Conservation (phyloP, 1,284 basidiomycete species). For the Microbotryum scabiosae region DNA sequence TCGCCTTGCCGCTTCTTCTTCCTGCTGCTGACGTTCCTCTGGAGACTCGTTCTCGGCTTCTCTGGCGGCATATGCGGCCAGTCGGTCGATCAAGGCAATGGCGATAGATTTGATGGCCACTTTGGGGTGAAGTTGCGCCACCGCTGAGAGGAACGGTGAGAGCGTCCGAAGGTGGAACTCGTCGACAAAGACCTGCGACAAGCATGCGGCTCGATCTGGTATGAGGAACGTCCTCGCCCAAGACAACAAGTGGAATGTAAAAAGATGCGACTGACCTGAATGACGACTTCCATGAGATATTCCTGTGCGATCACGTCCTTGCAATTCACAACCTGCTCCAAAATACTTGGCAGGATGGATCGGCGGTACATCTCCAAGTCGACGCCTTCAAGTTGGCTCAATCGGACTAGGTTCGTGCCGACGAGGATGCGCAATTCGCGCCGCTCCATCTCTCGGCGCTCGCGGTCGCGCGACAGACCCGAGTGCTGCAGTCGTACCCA, state of each 20-base stretch:
- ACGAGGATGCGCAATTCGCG: conserved; percentile 86
- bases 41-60: conserved; percentile 89
- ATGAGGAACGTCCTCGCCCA: not conserved
- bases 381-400: conserved; percentile 87
- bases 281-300: conserved; percentile 96
- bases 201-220: not conserved
- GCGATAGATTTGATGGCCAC: conserved; percentile 96
- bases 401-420: conserved; percentile 86
- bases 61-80: conserved; percentile 84
- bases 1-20: conserved; percentile 77
- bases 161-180: conserved; percentile 91
- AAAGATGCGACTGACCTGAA: conserved; percentile 55
- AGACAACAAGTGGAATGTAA: not conserved
- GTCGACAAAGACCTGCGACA: conserved; percentile 75
- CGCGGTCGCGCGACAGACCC: conserved; percentile 86
- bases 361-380: conserved; percentile 79
- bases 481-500: conserved; percentile 95
- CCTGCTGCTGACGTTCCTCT: conserved; percentile 78
- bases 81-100: conserved; percentile 87
- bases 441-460: conserved; percentile 89
- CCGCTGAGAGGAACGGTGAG: conserved; percentile 83
- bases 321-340: conserved; percentile 93
- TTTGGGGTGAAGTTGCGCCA: conserved; percentile 85
- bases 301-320: conserved; percentile 96
- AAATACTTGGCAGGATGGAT: conserved; percentile 73